phyloP scores from a whole-genome alignment of 1,139 yeast species.

The Suhomyces taliae region DNA sequence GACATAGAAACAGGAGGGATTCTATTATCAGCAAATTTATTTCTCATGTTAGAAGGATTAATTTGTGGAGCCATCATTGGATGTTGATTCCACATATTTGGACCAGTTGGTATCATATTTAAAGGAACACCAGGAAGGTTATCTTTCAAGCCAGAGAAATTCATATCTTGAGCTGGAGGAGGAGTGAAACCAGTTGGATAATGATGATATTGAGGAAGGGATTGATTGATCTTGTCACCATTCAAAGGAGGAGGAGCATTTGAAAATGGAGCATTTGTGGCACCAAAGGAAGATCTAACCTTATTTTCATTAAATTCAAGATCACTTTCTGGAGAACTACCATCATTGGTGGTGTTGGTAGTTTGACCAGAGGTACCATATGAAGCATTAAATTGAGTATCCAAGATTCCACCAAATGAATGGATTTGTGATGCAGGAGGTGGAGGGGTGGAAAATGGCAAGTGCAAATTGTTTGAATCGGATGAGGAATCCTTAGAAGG shows the following conservation, averaged over 20 bases:
- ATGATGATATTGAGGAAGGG: constrained; percentile 4
- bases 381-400: constrained; percentile 15
- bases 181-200: constrained; percentile 2
- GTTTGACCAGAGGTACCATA: constrained; percentile 9
- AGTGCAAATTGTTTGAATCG: constrained; percentile 15
- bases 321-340: constrained; percentile 7
- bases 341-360: not conserved
- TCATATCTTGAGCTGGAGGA: constrained; percentile 1
- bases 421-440: constrained; percentile 16
- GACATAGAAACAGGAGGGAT: constrained; percentile 3
- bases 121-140: not conserved
- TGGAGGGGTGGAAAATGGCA: constrained; percentile 29
- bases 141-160: constrained; percentile 5
- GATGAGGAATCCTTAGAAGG: constrained; percentile 1
- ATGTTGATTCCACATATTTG: constrained; percentile 14
- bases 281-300: constrained; percentile 1
- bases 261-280: constrained; percentile 1
- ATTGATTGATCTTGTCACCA: not conserved
- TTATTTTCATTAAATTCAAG: constrained; percentile 4
- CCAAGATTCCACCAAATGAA: constrained; percentile 27
- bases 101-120: constrained; percentile 3
- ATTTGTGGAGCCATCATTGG: constrained; percentile 9
- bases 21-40: constrained; percentile 12
- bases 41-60: constrained; percentile 12
- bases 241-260: constrained; percentile 1